Evolutionary conservation across 2,329 filamentous ascomycete species (phyloP).

Genomic region (Chaetomiaceae sp.): DNA sequence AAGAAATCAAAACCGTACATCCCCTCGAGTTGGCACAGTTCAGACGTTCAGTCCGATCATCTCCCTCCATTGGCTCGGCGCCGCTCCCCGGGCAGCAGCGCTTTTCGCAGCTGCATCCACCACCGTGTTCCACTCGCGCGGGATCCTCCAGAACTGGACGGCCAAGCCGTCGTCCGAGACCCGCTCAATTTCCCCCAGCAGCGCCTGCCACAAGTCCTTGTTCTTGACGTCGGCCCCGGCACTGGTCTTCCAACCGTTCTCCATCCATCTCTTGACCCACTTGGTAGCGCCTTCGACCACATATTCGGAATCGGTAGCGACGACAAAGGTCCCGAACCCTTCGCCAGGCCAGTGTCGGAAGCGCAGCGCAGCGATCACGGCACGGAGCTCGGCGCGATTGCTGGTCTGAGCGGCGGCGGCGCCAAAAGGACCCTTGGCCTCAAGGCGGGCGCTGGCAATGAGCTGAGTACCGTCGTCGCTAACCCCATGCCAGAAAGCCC

Average conservation of each 20-base stretch:
- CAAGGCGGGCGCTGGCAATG: constrained; percentile 29
- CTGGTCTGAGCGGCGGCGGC: constrained; percentile 32
- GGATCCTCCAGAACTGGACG: constrained; percentile 45
- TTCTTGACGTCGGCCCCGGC: constrained; percentile 30
- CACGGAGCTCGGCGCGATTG: constrained; percentile 42
- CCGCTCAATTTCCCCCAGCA: constrained; percentile 24
- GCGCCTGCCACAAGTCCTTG: constrained; percentile 38
- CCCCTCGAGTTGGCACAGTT: not conserved
- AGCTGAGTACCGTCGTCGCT: constrained; percentile 21
- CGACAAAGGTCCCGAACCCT: constrained; percentile 36
- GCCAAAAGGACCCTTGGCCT: constrained; percentile 31
- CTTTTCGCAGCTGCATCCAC: constrained; percentile 35
- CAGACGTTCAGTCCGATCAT: not conserved
- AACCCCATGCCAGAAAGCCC: constrained; percentile 28
- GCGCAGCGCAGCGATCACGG: constrained; percentile 39
- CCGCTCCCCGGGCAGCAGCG: not conserved
- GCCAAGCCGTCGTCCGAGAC: constrained; percentile 26
- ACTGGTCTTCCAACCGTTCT: not conserved
- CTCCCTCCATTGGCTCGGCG: not conserved
- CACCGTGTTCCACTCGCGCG: constrained; percentile 35
- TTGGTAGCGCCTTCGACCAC: constrained; percentile 36
- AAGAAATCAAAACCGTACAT: too few species aligned
- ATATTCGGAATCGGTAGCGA: constrained; percentile 44
- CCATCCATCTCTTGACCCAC: constrained; percentile 36
- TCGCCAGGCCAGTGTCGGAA: constrained; percentile 37